A percentile compares a stretch with the other conserved stretches of the same genome.
These are phyloP conservation scores for Pelagophyceae sp. DNA, from an alignment of 352 stramenopile genomes.

Conservation along the genomic window DNA sequence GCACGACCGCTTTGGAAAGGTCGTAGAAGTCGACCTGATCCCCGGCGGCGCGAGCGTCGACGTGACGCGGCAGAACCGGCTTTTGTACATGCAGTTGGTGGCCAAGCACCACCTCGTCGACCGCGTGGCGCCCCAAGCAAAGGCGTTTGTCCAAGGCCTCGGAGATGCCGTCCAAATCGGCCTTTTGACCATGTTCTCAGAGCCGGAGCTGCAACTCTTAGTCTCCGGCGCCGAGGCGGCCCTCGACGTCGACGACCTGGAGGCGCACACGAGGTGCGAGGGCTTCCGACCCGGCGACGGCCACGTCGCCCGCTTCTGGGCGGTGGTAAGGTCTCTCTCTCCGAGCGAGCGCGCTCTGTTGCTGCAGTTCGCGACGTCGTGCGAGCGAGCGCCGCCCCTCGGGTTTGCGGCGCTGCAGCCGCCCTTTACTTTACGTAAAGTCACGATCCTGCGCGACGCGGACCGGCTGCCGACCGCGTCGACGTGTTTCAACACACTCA, in stretches of 20 bases:
- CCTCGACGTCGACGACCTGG: conserved; percentile 84
- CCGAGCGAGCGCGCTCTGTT: conserved; percentile 72
- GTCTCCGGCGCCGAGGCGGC: conserved; percentile 78
- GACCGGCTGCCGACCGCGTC: conserved; percentile 75
- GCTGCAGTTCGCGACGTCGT: conserved; percentile 87
- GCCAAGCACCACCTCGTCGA: conserved; percentile 89
- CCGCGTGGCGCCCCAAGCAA: conserved; percentile 74
- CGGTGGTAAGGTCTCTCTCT: conserved; percentile 54
- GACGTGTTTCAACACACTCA: conserved; percentile 96
- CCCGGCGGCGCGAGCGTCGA: conserved; percentile 52
- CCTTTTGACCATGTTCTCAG: conserved; percentile 88
- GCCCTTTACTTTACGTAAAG: conserved; percentile 78
- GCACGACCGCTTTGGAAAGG: conserved; percentile 62
- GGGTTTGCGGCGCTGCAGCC: conserved; percentile 83
- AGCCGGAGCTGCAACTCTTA: conserved; percentile 86
- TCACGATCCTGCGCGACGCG: conserved; percentile 50
- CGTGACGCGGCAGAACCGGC: conserved; percentile 78
- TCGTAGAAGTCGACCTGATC: conserved; percentile 60
- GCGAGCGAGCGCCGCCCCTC: conserved; percentile 81
- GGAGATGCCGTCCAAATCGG: conserved; percentile 78
- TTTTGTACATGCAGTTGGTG: conserved; percentile 85
- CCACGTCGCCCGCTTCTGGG: conserved; percentile 46
- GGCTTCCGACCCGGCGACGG: conserved; percentile 55
- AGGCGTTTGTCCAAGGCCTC: conserved; percentile 80
- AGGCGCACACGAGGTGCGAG: conserved; percentile 66